Evolutionary conservation across 169 alveolate genomes (phyloP), one percentile per base, ranked within the genome.

Genomic region (Eimeria zaria): DNA sequence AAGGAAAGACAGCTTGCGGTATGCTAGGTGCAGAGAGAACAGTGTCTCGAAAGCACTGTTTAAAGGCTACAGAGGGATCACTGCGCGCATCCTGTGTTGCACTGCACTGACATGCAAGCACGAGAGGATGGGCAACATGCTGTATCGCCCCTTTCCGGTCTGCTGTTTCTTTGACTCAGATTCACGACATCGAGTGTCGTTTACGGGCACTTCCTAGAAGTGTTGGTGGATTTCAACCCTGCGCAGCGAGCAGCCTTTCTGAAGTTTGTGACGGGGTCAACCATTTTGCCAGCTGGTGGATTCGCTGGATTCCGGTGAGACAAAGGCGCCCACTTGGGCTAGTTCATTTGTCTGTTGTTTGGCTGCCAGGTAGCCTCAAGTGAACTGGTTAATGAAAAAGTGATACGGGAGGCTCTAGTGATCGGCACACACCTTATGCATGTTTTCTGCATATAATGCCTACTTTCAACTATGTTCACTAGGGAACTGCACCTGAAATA

Each of bases 231-330:
- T 44, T 76, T 95, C 62, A 30, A 5, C 69, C 62, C 74, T 6
- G 67, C 53, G 58, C 84, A 95, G 78, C 95, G 97, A 73, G 73
- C 95, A n/a, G 73, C 58, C n/a, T 95, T 95, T 78, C 95, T 89
- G 71, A 58, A 48, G 48, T 99, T 99, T 97, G 97, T 98, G 62
- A 99, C 99, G 27, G 99, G 99, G 24, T 95, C 99, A 55, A 99
- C 99, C 11, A 97, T 99, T 62, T 97, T 99, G 87, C 99, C 99
- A 16, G 95, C 98, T 53, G 99, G 99, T 39, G 99, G 99, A 1
- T 99, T 99, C 95, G 98, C 98, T 67, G 98, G 99, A 27, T 98
- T 99, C 84, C 97, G 98, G 98, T 91, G 71, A 33, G 74, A 27
- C 64, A 41, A 55, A 36, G 81, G 8, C 2, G 2, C 16, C 16